These are phyloP conservation scores for Aureobasidium sp. DNA, from an alignment of 2,329 filamentous ascomycete species.

Conservation along the genomic window DNA sequence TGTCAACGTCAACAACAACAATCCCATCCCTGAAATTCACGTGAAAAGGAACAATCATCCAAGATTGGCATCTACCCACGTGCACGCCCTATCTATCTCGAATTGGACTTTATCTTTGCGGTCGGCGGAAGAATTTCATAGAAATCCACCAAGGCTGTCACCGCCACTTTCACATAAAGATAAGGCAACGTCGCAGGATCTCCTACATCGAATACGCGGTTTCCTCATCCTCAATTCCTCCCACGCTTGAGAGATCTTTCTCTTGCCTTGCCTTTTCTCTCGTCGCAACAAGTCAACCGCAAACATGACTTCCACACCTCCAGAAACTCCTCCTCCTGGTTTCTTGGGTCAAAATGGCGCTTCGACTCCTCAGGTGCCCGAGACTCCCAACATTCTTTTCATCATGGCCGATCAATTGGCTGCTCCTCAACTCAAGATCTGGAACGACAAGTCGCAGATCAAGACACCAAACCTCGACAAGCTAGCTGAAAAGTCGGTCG, in stretches of 20 bases:
- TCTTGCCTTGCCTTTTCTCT: not conserved
- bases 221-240: not conserved
- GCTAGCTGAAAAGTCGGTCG: constrained; percentile 71
- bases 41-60: constrained; percentile 3
- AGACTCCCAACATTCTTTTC: constrained; percentile 72
- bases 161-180: not conserved
- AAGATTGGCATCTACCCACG: not conserved
- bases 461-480: constrained; percentile 85
- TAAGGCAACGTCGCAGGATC: constrained; percentile 3
- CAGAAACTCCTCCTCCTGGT: constrained; percentile 32
- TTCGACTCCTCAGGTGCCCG: constrained; percentile 32
- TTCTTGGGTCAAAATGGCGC: constrained; percentile 34
- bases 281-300: not conserved
- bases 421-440: constrained; percentile 83
- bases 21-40: constrained; percentile 5
- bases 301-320: constrained; percentile 25
- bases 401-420: constrained; percentile 97
- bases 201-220: not conserved
- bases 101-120: not conserved
- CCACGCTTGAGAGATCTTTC: not conserved
- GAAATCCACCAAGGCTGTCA: not conserved
- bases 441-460: constrained; percentile 82
- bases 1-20: not conserved
- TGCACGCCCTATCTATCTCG: constrained; percentile 8
- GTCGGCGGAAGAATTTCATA: not conserved